Conservation (phyloP, 2,329 filamentous ascomycete species). For the Amphichorda felina region DNA sequence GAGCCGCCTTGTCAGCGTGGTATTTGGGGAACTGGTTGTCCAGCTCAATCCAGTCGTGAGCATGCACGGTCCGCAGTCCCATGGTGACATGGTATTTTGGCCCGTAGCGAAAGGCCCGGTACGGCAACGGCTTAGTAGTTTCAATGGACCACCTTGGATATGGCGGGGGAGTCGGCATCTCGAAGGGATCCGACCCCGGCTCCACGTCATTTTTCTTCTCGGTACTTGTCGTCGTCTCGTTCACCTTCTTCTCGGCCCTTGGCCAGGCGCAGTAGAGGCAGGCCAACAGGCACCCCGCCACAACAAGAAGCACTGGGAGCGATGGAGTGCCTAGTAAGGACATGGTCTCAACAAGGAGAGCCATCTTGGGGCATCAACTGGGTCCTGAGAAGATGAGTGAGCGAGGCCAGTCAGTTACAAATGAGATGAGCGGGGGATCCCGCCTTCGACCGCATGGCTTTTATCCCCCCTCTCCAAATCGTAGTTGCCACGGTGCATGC, state of each 20-base stretch:
- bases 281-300: neutral
- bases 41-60: conserved; percentile 73
- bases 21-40: conserved; percentile 68
- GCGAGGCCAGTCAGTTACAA: no score
- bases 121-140: conserved; percentile 61
- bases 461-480: no score
- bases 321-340: neutral
- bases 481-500: no score
- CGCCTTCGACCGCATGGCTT: no score
- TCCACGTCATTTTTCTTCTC: neutral
- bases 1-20: conserved; percentile 57
- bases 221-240: neutral
- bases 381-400: no score
- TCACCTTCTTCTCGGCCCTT: neutral
- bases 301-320: neutral
- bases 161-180: conserved; percentile 43
- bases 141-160: conserved; percentile 59
- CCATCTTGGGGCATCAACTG: neutral
- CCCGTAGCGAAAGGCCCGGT: conserved; percentile 67
- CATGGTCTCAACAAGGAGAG: neutral
- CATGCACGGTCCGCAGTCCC: conserved; percentile 59
- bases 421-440: no score
- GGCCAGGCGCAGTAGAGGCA: neutral
- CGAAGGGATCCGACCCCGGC: conserved; percentile 29
- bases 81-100: conserved; percentile 68